Evolutionary conservation across 768 basidiomycete genomes (phyloP).

Genomic region (Suillus americanus): DNA sequence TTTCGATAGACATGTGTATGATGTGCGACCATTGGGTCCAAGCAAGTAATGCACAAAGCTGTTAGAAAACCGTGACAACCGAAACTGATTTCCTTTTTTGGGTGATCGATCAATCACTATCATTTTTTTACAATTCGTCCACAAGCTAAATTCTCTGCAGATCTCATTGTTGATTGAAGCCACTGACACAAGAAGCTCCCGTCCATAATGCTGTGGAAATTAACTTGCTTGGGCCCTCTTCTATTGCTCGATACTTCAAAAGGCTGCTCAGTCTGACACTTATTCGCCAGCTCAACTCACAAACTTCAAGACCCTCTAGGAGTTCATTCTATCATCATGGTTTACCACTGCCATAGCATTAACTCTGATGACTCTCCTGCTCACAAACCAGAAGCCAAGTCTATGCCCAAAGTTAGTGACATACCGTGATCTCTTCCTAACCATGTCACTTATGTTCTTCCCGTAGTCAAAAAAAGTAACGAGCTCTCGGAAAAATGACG

Average conservation of each 20-base stretch:
- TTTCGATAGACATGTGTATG: conserved; percentile 26
- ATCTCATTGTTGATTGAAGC: conserved; percentile 20
- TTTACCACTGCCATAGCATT: conserved; percentile 4
- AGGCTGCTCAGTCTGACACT: neutral
- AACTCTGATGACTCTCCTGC: conserved; percentile 1
- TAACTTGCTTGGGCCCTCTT: conserved; percentile 3
- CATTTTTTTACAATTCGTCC: neutral
- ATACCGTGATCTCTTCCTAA: neutral
- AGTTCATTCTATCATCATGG: conserved; percentile 1
- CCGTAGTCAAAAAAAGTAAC: conserved; percentile 6
- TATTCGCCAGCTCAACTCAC: neutral
- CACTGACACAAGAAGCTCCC: neutral
- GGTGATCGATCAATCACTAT: conserved; percentile 7
- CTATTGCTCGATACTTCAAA: neutral
- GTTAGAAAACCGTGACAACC: neutral
- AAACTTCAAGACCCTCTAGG: conserved; percentile 12
- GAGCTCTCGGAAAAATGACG: conserved; percentile 1
- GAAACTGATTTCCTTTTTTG: conserved; percentile 14
- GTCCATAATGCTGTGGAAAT: conserved; percentile 1
- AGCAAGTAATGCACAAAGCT: neutral
- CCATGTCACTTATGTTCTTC: neutral
- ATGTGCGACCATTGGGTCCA: conserved; percentile 17
- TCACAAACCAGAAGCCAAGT: neutral
- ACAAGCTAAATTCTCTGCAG: neutral
- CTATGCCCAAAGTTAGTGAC: conserved; percentile 1